Evolutionary conservation across 331 rosid genomes (phyloP), one percentile per base, ranked within the genome.

Genomic region (Prunus yedoensis): DNA sequence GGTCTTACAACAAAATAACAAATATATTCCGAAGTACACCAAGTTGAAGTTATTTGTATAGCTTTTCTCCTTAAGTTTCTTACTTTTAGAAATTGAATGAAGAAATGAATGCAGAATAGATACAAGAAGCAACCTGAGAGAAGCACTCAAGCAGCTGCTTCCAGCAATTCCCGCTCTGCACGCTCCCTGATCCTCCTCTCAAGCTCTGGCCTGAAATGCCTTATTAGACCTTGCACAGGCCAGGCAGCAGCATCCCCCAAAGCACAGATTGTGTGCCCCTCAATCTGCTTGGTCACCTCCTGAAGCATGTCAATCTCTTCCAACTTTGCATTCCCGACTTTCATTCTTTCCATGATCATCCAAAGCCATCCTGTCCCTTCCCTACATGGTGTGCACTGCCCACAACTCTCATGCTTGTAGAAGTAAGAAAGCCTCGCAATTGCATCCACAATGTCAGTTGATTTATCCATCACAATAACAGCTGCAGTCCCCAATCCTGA

Each of bases 331-430:
- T 95, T 88, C 69, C 99, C 99, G 74, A 91, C 89, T 85, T 95
- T 95, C 93, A 95, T 58, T 83, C 99, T 88, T 85, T 95, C 99
- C 99, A 95, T 91, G 86, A 95, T 83, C 91, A 76, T 89, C 99
- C 99, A 95, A 20, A 95, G 98, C 99, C 98, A 95, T 73, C 99
- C 97, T 1, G 99, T 92, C 17, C 99, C 99, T 85, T 95, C 99
- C 85, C 99, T 91, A 89, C 99, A 95, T 18, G 97, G 99, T 43
- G 98, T 95, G 88, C 98, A 95, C 86, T 95, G 98, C 75, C 99
- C 99, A 79, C 99, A 95, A 60, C 99, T 95, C 83, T 95, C 99
- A n/a, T 95, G 99, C 87, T 95, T 95, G 93, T 95, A 95, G 86
- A 95, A 95, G 86, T 95, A 95, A 38, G 99, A 95, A 78, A 95